Percentiles rank a stretch among this genome's conserved stretches.
Conservation (phyloP, 768 basidiomycete genomes). For the Mycena sanguinolenta region DNA sequence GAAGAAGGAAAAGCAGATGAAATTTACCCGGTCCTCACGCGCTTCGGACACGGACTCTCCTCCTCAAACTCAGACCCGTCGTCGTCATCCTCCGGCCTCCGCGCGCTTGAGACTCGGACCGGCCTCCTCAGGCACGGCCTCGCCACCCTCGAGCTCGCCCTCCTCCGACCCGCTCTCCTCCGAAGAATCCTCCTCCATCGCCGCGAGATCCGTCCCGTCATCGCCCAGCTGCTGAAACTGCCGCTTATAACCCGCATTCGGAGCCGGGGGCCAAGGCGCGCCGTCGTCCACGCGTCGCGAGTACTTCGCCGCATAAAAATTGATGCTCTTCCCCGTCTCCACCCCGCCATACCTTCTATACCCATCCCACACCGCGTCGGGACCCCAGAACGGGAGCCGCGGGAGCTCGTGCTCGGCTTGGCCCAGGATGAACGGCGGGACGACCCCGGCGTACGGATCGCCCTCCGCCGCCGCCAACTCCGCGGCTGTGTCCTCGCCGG, state of each 20-base stretch:
- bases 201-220: background rate
- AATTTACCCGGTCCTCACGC: background rate
- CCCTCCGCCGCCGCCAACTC: background rate
- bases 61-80: background rate
- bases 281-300: background rate
- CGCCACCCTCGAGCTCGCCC: background rate
- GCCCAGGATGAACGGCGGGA: constrained; percentile 10
- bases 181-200: background rate
- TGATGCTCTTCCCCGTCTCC: constrained; percentile 18
- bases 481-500: background rate
- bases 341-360: constrained; percentile 8
- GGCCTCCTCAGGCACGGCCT: background rate
- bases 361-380: constrained; percentile 20
- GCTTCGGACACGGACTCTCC: constrained; percentile 9
- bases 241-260: constrained; percentile 1
- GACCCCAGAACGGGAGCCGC: constrained; percentile 26
- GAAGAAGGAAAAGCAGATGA: background rate
- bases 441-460: background rate
- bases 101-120: background rate
- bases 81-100: too few relatives aligned
- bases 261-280: background rate
- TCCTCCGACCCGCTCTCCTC: background rate
- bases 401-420: background rate
- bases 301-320: constrained; percentile 21
- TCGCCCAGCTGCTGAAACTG: background rate